These are phyloP conservation scores for Chrysoporthe deuterocubensis DNA, from an alignment of 2,329 filamentous ascomycete species.

Conservation along the genomic window DNA sequence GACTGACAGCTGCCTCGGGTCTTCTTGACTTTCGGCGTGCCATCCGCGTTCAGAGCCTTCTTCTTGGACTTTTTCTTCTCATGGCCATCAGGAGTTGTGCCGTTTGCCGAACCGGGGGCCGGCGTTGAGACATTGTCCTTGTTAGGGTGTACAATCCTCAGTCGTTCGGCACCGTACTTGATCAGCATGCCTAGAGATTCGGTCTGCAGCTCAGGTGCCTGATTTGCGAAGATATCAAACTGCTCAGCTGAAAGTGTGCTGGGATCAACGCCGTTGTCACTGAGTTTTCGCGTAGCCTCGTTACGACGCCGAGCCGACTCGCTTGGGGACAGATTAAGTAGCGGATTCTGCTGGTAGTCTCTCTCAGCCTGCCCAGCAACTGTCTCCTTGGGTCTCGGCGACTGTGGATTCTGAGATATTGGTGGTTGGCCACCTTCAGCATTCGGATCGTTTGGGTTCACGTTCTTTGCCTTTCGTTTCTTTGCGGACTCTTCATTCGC, in stretches of 20 bases:
- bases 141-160: slow-evolving; percentile 60
- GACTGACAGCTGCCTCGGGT: slow-evolving; percentile 41
- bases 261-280: slow-evolving; percentile 53
- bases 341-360: slow-evolving; percentile 36
- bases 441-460: slow-evolving; percentile 23
- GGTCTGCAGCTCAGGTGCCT: slow-evolving; percentile 58
- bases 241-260: slow-evolving; percentile 57
- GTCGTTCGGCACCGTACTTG: slow-evolving; percentile 59
- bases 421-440: slow-evolving; percentile 28
- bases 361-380: slow-evolving; percentile 23
- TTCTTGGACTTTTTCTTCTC: slow-evolving; percentile 36
- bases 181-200: slow-evolving; percentile 61
- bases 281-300: slow-evolving; percentile 52
- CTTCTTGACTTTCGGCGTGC: slow-evolving; percentile 33
- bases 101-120: slow-evolving; percentile 28
- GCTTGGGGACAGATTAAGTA: slow-evolving; percentile 46
- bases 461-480: slow-evolving; percentile 38
- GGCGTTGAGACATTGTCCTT: slow-evolving; percentile 37
- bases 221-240: slow-evolving; percentile 64
- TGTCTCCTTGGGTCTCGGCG: slow-evolving; percentile 20
- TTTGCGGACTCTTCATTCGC: slow-evolving; percentile 30
- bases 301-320: slow-evolving; percentile 56
- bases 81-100: slow-evolving; percentile 31
- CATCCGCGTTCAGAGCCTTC: slow-evolving; percentile 35
- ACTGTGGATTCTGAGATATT: slow-evolving; percentile 31